phyloP scores from a whole-genome alignment of 163 green algal genomes.

The Volvox carteri region DNA sequence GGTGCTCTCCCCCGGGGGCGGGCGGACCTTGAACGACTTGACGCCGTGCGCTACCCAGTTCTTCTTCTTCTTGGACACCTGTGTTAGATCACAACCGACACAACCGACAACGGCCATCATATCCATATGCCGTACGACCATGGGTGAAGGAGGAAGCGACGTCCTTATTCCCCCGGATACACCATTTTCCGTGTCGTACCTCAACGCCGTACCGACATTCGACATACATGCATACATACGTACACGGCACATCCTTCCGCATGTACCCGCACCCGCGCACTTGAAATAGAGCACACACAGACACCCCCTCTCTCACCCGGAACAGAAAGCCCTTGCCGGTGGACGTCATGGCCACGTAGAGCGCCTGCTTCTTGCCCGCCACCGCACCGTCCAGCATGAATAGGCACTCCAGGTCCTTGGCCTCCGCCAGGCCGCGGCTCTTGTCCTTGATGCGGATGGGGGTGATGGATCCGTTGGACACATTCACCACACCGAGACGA shows the following conservation, averaged over 20 bases:
- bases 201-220: no score
- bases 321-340: conserved; percentile 40
- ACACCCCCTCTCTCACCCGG: no score
- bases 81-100: not conserved
- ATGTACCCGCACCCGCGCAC: no score
- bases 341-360: conserved; percentile 24
- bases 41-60: conserved; percentile 49
- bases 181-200: no score
- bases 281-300: no score
- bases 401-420: conserved; percentile 42
- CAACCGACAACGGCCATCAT: no score
- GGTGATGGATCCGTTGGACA: not conserved
- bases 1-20: not conserved
- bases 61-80: conserved; percentile 21
- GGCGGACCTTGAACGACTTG: not conserved
- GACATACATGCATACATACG: no score
- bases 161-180: no score
- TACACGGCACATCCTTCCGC: no score
- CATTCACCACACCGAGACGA: conserved; percentile 22
- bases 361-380: conserved; percentile 30
- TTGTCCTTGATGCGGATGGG: conserved; percentile 46
- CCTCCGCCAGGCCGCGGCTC: conserved; percentile 16
- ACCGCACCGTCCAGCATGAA: conserved; percentile 25
- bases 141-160: no score
- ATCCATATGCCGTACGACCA: no score